phyloP scores from a whole-genome alignment of 2,329 filamentous ascomycete genomes.

The Ophiocordyceps polyrhachis-furcata region DNA sequence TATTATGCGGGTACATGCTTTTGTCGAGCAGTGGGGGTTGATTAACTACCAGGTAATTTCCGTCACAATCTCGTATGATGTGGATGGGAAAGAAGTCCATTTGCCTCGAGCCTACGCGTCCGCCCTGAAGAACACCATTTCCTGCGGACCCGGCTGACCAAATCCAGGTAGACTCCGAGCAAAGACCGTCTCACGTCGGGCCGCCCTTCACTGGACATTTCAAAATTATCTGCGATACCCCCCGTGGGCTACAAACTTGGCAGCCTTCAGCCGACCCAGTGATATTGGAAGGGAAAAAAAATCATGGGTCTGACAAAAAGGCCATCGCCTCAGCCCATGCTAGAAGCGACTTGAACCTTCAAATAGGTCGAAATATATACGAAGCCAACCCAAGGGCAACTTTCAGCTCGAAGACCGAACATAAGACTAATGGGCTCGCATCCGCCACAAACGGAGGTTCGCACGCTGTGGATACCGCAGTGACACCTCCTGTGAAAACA shows the following conservation, averaged over 20 bases:
- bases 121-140: too few relatives aligned
- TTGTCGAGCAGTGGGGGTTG: constrained; percentile 94
- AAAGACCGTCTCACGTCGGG: constrained; percentile 83
- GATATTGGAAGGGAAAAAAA: constrained; percentile 41
- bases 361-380: constrained; percentile 88
- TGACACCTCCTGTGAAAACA: constrained; percentile 47
- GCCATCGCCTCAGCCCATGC: constrained; percentile 44
- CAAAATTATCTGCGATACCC: constrained; percentile 87
- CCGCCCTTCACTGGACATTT: constrained; percentile 97
- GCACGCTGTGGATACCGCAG: constrained; percentile 27
- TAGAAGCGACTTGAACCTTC: constrained; percentile 76
- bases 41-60: constrained; percentile 89
- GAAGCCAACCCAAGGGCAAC: constrained; percentile 68
- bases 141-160: background rate
- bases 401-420: constrained; percentile 50
- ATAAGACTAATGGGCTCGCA: constrained; percentile 60
- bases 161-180: constrained; percentile 77
- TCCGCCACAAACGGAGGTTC: constrained; percentile 43
- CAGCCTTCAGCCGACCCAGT: constrained; percentile 70
- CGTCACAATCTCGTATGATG: too few relatives aligned
- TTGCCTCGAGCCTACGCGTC: too few relatives aligned
- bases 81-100: too few relatives aligned
- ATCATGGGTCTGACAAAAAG: constrained; percentile 51
- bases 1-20: constrained; percentile 96
- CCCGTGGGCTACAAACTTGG: constrained; percentile 83